Percentiles rank a stretch among this genome's conserved stretches.
Evolutionary conservation across 768 basidiomycete genomes (phyloP).

Genomic region (Amanita molliuscula): DNA sequence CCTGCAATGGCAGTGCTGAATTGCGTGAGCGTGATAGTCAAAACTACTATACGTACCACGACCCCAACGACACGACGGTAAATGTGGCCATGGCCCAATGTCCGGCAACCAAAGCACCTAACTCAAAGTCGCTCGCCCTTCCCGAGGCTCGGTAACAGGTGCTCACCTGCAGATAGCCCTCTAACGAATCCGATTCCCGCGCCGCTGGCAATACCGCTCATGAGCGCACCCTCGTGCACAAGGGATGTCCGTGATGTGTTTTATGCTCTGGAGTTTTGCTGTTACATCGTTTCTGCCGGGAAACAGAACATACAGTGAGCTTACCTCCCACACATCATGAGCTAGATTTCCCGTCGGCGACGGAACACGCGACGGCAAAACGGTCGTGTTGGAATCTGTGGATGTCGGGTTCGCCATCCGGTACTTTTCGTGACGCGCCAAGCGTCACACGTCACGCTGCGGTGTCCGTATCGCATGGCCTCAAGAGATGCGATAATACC

Average conservation of each 20-base stretch:
- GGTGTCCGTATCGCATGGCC: no score
- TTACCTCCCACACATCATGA: conserved; percentile 24
- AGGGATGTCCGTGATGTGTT: conserved; percentile 58
- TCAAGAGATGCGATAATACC: no score
- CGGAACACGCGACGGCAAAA: conserved; percentile 25
- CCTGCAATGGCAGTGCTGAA: conserved; percentile 23
- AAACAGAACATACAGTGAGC: background rate
- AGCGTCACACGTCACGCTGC: background rate
- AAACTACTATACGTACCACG: conserved; percentile 47
- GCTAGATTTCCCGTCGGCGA: conserved; percentile 27
- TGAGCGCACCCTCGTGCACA: conserved; percentile 67
- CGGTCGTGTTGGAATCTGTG: conserved; percentile 12
- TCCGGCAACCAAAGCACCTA: conserved; percentile 56
- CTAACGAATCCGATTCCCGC: conserved; percentile 68
- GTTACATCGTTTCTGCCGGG: background rate
- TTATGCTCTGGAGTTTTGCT: conserved; percentile 32
- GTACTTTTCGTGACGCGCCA: background rate
- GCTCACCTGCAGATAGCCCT: conserved; percentile 51
- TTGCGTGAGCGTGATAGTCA: background rate
- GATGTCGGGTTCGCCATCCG: conserved; percentile 1
- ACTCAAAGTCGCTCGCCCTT: conserved; percentile 2
- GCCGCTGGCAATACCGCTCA: conserved; percentile 75
- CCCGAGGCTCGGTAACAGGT: background rate
- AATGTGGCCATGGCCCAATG: conserved; percentile 80
- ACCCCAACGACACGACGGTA: conserved; percentile 50